Base-by-base conservation (phyloP, 2,329 filamentous ascomycete species). In the Cephalotrichum gorgonifer region DNA sequence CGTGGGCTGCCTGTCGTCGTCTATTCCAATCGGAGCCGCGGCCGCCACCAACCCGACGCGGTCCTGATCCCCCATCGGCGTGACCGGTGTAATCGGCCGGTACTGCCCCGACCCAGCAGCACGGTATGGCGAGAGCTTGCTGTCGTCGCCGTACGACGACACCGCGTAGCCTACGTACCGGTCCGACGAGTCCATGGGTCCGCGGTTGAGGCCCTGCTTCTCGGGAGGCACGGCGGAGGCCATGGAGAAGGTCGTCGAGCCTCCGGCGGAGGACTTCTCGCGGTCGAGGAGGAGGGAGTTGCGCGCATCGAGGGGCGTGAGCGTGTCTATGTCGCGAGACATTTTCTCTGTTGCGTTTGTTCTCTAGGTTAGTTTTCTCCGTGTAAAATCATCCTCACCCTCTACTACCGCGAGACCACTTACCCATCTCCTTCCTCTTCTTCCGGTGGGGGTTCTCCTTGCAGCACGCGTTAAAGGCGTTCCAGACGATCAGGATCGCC, bases 371-470 rank as follows among this genome's bases (percentile, higher is more conserved):
- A 64, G 59, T 47, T 42, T 50, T 30, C 26, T 8, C 25, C 11
- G 20, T 25, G 33, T 14, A 50, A 45, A 20, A 22, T 7, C 44
- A 33, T n/a, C n/a, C n/a, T n/a, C n/a, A n/a, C n/a, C n/a, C n/a
- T n/a, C n/a, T n/a, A n/a, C n/a, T n/a, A n/a, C n/a, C n/a, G n/a
- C n/a, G n/a, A n/a, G n/a, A 39, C 12, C 39, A 67, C 83, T 79
- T 86, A 88, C 88, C 88, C 64, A 88, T 81, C 69, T 91, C 87
- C 78, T 94, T 95, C 68, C 88, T 83, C 60, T 83, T 83, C 75
- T 85, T 85, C 55, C 86, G 82, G 66, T 97, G 91, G 4, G 91
- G 90, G 70, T 97, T 97, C 69, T 89, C 79, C 63, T 85, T 86
- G 76, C 81, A 82, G 68, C 83, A 89, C 47, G 82, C 77, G 57